phyloP scores from a whole-genome alignment of 164 flowering plant genomes.

The Vitis riparia region DNA sequence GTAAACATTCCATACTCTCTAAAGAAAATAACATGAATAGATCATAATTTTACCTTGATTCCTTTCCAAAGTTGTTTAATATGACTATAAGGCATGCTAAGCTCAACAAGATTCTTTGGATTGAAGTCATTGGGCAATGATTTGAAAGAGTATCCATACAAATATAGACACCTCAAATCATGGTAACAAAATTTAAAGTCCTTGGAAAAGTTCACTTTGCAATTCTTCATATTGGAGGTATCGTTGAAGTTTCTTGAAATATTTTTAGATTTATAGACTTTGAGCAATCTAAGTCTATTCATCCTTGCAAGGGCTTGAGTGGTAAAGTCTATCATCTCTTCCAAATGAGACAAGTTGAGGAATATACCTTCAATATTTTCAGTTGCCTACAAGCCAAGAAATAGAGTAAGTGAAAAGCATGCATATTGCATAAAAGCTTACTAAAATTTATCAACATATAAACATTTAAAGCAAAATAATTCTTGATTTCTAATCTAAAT shows the following conservation, averaged over 20 bases:
- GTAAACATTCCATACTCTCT: not conserved
- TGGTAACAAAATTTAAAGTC: not conserved
- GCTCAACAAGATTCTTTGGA: slow-evolving; percentile 9
- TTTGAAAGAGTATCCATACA: not conserved
- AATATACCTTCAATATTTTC: slow-evolving; percentile 7
- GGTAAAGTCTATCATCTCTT: not conserved
- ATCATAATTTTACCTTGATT: slow-evolving; percentile 1
- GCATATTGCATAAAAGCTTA: no score
- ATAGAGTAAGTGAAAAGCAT: no score
- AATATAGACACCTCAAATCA: slow-evolving; percentile 4
- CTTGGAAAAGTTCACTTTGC: not conserved
- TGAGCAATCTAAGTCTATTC: slow-evolving; percentile 1
- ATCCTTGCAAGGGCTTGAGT: slow-evolving; percentile 1
- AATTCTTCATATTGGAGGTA: not conserved
- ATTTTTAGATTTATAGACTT: not conserved
- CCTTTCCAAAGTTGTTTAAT: slow-evolving; percentile 8
- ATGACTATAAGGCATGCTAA: slow-evolving; percentile 16
- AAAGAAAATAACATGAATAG: not conserved
- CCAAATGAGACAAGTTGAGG: not conserved
- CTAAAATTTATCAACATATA: no score
- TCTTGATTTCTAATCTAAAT: no score
- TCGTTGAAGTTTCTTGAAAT: no score
- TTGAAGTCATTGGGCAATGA: slow-evolving; percentile 5
- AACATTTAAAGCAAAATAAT: no score
- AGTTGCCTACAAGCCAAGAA: slow-evolving; percentile 1